Conservation (phyloP, 176 grass and related monocot species). For the Musa schizocarpa region DNA sequence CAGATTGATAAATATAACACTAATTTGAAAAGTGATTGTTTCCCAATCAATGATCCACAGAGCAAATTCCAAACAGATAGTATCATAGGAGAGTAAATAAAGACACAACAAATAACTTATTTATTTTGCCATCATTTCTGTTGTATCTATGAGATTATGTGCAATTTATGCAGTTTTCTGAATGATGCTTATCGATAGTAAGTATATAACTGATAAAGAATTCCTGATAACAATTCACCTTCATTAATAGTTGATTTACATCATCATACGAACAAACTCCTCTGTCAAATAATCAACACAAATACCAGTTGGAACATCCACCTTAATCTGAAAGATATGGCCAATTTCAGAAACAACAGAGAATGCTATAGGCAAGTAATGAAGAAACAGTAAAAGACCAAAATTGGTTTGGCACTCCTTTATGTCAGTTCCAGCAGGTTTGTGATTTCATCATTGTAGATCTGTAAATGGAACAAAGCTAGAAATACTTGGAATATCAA, state of each 20-base stretch:
- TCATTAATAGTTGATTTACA: slow-evolving; percentile 72
- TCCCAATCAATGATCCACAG: no score
- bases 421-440: slow-evolving; percentile 73
- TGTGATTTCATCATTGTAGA: slow-evolving; percentile 98
- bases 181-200: no score
- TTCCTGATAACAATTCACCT: slow-evolving; percentile 29
- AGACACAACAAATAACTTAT: no score
- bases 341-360: slow-evolving; percentile 23
- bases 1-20: not conserved
- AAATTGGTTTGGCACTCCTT: slow-evolving; percentile 45
- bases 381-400: slow-evolving; percentile 5
- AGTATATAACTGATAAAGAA: not conserved
- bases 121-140: not conserved
- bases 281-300: slow-evolving; percentile 94
- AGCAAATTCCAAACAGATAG: no score
- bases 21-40: no score
- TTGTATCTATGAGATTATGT: not conserved
- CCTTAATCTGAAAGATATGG: slow-evolving; percentile 63
- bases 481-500: not conserved
- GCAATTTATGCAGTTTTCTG: not conserved
- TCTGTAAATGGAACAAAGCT: slow-evolving; percentile 33
- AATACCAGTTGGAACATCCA: slow-evolving; percentile 81
- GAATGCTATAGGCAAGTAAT: no score
- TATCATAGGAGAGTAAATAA: no score
- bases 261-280: slow-evolving; percentile 55